These are phyloP conservation scores for Chrysanthemum makinoi DNA, from an alignment of 129 eudicot genomes.

Conservation along the genomic window DNA sequence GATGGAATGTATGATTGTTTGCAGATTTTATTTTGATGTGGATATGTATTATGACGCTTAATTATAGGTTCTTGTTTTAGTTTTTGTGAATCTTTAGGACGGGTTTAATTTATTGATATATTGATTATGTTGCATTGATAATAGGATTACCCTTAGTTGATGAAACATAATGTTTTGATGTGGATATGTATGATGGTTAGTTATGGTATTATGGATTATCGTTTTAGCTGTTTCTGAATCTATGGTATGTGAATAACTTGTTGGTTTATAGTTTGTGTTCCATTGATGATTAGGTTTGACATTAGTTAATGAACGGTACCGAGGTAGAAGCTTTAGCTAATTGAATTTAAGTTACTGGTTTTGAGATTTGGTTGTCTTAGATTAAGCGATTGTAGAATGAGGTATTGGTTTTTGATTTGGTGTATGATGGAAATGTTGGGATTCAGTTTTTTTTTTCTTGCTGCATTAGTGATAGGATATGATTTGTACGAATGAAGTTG, in stretches of 20 bases:
- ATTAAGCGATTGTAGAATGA: slow-evolving; percentile 2
- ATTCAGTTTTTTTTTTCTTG: background rate
- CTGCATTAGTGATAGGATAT: background rate
- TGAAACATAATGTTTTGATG: too few relatives aligned
- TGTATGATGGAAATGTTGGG: background rate
- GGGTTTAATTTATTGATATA: background rate
- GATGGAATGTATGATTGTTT: background rate
- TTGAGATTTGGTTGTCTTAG: slow-evolving; percentile 1
- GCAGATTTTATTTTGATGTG: too few relatives aligned
- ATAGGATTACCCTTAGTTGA: too few relatives aligned
- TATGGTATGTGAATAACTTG: too few relatives aligned
- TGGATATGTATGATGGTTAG: too few relatives aligned
- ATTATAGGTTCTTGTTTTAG: background rate
- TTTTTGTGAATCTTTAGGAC: slow-evolving; percentile 3
- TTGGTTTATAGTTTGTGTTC: background rate
- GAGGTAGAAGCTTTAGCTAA: slow-evolving; percentile 12
- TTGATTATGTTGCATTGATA: background rate
- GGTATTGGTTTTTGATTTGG: background rate
- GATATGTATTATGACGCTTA: too few relatives aligned
- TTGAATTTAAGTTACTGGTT: slow-evolving; percentile 5
- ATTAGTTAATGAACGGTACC: background rate
- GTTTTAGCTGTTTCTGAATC: too few relatives aligned
- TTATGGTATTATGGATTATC: too few relatives aligned
- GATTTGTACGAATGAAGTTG: slow-evolving; percentile 1
- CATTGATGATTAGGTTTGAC: slow-evolving; percentile 5